Base-by-base conservation (phyloP, 2,329 filamentous ascomycete species). In the Penicillium sp. region DNA sequence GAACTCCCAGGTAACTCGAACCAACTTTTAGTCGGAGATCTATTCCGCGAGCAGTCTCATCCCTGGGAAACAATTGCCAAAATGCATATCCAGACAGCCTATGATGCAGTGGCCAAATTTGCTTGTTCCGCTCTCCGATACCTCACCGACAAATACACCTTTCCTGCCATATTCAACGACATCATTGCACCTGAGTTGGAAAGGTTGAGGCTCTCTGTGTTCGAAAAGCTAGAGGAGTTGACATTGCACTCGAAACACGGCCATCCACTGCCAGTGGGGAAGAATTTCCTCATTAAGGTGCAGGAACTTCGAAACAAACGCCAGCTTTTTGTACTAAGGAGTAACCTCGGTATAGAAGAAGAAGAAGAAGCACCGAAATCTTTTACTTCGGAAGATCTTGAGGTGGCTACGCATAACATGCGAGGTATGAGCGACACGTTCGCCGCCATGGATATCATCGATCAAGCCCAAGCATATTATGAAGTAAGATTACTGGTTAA, bases 401-500 rank as follows among this genome's bases (percentile, higher is more conserved):
- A n/a, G n/a, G n/a, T n/a, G n/a, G n/a, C n/a, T n/a, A n/a, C n/a
- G n/a, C n/a, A n/a, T n/a, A n/a, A n/a, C n/a, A n/a, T n/a, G n/a
- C n/a, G n/a, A n/a, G n/a, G n/a, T n/a, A n/a, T n/a, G n/a, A 37
- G 8, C 13, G 23, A 48, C 27, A 32, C 67, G 67, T 76, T 75
- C 44, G 73, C 69, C 0, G 73, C 68, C 0, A 67, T 73, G 0
- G 70, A 70, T 1, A 65, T 78, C 1, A 70, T 81, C 36, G 73
- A 81, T 39, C 79, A 51, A 39, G 56, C 51, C 43, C 45, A 53
- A 7, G 34, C 58, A 1, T 63, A 65, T 15, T 68, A 64, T 33
- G 55, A 62, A 7, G 61, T 63, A 13, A 59, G 59, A 45, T 20
- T n/a, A 2, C 13, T 18, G 24, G 23, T 15, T 32, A n/a, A n/a